Conservation (phyloP, 1,139 yeast species). For the Yamadazyma kanchanaburiensis region DNA sequence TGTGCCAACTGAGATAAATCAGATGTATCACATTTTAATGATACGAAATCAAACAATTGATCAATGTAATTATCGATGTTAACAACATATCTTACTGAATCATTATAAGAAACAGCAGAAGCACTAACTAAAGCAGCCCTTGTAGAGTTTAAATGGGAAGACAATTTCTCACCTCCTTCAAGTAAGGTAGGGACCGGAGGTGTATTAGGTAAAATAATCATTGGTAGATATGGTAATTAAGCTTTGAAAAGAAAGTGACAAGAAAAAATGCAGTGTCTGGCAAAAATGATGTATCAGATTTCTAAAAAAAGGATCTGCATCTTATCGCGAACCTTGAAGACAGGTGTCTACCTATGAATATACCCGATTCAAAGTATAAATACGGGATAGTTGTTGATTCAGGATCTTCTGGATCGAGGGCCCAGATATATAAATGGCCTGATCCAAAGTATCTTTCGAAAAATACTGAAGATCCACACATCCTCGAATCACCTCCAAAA, state of each 20-base stretch:
- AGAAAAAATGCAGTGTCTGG: too few relatives aligned
- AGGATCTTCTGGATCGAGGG: constrained; percentile 78
- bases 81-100: constrained; percentile 29
- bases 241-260: too few relatives aligned
- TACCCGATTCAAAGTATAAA: constrained; percentile 17
- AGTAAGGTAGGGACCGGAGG: constrained; percentile 24
- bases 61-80: constrained; percentile 34
- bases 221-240: too few relatives aligned
- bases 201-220: constrained; percentile 33
- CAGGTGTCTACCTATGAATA: too few relatives aligned
- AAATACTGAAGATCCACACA: constrained; percentile 18
- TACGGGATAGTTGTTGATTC: constrained; percentile 80
- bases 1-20: too few relatives aligned
- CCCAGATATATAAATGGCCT: constrained; percentile 68
- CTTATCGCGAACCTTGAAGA: too few relatives aligned
- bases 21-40: too few relatives aligned
- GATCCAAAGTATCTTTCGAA: constrained; percentile 33
- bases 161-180: constrained; percentile 8
- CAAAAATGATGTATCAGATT: too few relatives aligned
- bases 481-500: constrained; percentile 55
- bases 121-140: constrained; percentile 17
- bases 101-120: constrained; percentile 21
- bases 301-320: too few relatives aligned
- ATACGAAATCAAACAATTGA: constrained; percentile 14
- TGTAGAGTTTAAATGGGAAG: constrained; percentile 13